Evolutionary conservation across 306 rosid species (phyloP).

Genomic region (Prinsepia uniflora): DNA sequence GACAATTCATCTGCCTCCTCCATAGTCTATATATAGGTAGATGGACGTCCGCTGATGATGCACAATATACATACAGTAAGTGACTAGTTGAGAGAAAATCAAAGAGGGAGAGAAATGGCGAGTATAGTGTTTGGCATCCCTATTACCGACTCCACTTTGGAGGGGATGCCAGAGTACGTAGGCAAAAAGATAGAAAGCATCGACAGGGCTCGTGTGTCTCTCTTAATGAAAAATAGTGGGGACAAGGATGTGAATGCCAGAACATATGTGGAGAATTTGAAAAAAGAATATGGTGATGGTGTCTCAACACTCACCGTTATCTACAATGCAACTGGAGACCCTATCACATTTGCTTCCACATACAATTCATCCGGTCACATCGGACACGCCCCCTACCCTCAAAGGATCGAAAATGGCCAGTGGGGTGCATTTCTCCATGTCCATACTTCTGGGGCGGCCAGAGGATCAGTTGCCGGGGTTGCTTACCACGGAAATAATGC

Average conservation of each 20-base stretch:
- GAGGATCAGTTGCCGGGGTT: neutral
- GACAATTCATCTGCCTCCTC: too few species aligned
- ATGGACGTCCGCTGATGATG: too few species aligned
- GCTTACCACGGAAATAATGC: neutral
- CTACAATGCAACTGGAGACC: slow-evolving; percentile 16
- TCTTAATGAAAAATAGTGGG: neutral
- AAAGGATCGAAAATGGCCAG: slow-evolving; percentile 2
- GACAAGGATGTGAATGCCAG: neutral
- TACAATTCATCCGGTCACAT: neutral
- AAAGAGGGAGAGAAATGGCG: neutral
- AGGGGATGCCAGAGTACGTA: neutral
- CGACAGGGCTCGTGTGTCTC: slow-evolving; percentile 1
- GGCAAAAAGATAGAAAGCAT: neutral
- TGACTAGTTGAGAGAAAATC: too few species aligned
- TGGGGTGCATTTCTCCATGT: slow-evolving; percentile 20
- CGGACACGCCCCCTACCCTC: slow-evolving; percentile 5
- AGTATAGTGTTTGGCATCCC: neutral
- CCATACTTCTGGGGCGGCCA: neutral
- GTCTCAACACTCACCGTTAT: neutral
- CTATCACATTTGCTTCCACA: neutral
- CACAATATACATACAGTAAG: too few species aligned
- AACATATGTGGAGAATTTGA: slow-evolving; percentile 8
- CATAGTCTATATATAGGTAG: too few species aligned
- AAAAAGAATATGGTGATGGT: neutral
- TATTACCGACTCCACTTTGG: neutral